Conservation (phyloP, 164 flowering plant genomes). For the Warburgia ugandensis region DNA sequence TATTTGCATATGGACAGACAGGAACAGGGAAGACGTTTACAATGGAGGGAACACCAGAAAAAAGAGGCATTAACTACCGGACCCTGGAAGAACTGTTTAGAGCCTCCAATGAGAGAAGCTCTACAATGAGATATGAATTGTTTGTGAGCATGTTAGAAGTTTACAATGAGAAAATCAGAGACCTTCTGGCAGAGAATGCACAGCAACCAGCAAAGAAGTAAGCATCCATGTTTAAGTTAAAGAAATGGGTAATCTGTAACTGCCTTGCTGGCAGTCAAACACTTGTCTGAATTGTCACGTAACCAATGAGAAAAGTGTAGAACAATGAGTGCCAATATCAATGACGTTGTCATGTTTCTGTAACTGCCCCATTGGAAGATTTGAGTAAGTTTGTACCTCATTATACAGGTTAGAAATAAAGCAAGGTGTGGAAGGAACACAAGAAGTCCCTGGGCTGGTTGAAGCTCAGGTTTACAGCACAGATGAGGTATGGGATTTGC, state of each 20-base stretch:
- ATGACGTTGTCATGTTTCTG: too few relatives aligned
- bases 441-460: constrained; percentile 74
- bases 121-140: constrained; percentile 46
- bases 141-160: constrained; percentile 89
- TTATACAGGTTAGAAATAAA: constrained; percentile 70
- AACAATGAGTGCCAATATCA: too few relatives aligned
- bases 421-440: constrained; percentile 79
- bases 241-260: too few relatives aligned
- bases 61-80: constrained; percentile 82
- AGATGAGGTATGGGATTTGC: constrained; percentile 75
- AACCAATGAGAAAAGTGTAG: too few relatives aligned
- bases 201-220: constrained; percentile 58
- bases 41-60: constrained; percentile 81
- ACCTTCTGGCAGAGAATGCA: constrained; percentile 63
- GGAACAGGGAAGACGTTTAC: constrained; percentile 94
- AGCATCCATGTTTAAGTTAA: too few relatives aligned
- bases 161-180: constrained; percentile 81
- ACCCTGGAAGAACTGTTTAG: constrained; percentile 71
- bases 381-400: too few relatives aligned
- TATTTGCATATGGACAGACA: constrained; percentile 94
- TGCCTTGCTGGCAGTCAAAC: too few relatives aligned
- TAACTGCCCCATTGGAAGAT: too few relatives aligned
- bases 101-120: constrained; percentile 39
- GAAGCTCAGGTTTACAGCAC: constrained; percentile 55
- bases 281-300: too few relatives aligned